Evolutionary conservation across 2,329 filamentous ascomycete species (phyloP), one percentile per base, ranked within the genome.

Genomic region (Fusarium sp.): DNA sequence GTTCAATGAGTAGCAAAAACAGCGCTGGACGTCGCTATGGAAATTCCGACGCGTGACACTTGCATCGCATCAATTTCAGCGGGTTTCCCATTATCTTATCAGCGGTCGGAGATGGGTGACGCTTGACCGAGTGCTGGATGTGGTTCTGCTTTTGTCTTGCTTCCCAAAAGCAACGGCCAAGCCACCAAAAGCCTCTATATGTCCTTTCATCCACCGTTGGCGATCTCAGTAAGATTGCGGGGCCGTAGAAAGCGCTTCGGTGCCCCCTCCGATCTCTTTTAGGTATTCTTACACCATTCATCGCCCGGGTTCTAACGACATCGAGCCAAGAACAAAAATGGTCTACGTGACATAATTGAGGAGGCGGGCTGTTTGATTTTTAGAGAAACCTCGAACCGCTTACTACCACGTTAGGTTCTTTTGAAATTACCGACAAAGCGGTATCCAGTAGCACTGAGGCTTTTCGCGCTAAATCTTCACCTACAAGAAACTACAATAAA

Each of bases 321-420:
- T 47, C 19, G 6, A 15, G 44, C 25, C 3, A 15, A 21, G 19
- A 21, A 21, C 12, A 47, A 47, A 21, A 47, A 15, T 10, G 9
- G 4, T 30, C 25, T 10, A 21, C 3, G 12, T 19, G 5, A 16
- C 12, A 46, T 28, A 3, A 10, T 21, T 47, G 2, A 7, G 19
- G 8, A 47, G 4, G 6, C 3, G 0, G 2, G 25, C 25, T 30
- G 3, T 10, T 44, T 10, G 1, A 16, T 23, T 18, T 25, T 21
- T 28, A 21, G 25, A 28, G 44, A 28, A 44, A 23, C 13, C 18
- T 46, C 23, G 43, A 9, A 11, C 23, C 4, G 18, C 43, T 25
- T 46, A 0, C 16, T 19, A 3, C 43, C 11, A 25, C 9, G 2
- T 18, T 28, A 0, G 2, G 5, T 7, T 28, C 12, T 28, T 15